Conservation (phyloP, 768 basidiomycete genomes). For the Auricularia auricula-judae region DNA sequence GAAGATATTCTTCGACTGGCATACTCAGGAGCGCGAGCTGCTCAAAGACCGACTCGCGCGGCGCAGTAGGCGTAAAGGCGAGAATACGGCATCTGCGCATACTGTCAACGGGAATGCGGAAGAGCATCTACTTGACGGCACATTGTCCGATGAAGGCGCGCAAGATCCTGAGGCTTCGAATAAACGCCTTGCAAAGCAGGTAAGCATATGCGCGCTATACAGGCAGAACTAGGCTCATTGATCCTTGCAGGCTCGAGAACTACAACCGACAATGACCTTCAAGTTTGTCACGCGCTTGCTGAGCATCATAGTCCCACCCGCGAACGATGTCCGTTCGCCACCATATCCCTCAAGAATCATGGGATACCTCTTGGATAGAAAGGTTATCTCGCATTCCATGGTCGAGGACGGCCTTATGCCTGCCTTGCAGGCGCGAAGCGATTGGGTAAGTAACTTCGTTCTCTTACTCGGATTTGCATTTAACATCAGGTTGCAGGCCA, state of each 20-base stretch:
- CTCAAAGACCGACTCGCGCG: not conserved
- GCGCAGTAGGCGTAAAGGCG: not conserved
- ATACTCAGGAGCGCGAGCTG: constrained; percentile 10
- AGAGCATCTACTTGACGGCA: not conserved
- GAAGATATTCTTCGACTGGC: constrained; percentile 52
- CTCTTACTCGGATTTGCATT: not conserved
- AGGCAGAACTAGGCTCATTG: too few species aligned
- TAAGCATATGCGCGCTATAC: too few species aligned
- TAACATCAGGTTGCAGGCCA: not conserved
- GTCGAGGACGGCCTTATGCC: constrained; percentile 46
- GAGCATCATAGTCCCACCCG: not conserved
- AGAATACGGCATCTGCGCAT: not conserved
- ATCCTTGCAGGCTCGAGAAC: too few species aligned
- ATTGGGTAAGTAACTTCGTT: constrained; percentile 46
- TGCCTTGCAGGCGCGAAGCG: constrained; percentile 39
- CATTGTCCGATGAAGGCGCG: not conserved
- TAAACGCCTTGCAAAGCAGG: too few species aligned
- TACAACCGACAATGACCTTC: not conserved
- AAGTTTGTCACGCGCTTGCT: constrained; percentile 3
- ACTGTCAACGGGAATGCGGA: not conserved
- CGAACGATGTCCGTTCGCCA: constrained; percentile 4
- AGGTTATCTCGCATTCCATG: constrained; percentile 51
- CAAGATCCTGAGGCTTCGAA: not conserved
- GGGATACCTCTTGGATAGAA: constrained; percentile 43
- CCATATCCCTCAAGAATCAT: constrained; percentile 49